Evolutionary conservation across 805 yeast species (phyloP).

Genomic region (Sugiyamaella mastotermitis): DNA sequence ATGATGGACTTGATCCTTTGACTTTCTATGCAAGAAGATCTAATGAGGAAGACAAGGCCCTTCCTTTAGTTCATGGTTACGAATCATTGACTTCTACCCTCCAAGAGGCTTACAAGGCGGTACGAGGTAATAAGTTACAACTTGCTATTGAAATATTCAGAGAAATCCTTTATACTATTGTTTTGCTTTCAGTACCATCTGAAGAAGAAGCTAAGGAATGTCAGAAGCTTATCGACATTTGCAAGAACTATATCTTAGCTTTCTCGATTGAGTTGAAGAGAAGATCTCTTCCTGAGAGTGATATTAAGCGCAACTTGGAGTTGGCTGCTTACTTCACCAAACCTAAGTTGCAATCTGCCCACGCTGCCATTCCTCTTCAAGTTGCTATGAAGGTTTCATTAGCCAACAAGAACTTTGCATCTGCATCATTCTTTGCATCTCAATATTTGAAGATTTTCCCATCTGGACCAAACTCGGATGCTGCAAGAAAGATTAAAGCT

Average conservation of each 20-base stretch:
- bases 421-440: constrained; percentile 84
- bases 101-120: constrained; percentile 71
- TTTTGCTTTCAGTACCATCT: constrained; percentile 62
- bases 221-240: constrained; percentile 58
- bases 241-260: constrained; percentile 89
- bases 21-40: constrained; percentile 57
- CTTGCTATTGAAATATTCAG: constrained; percentile 79
- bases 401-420: constrained; percentile 79
- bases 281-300: constrained; percentile 61
- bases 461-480: background rate
- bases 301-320: constrained; percentile 80
- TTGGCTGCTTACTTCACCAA: constrained; percentile 93
- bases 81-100: constrained; percentile 56
- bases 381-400: constrained; percentile 94
- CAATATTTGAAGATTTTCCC: constrained; percentile 64
- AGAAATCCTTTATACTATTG: constrained; percentile 65
- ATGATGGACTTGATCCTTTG: constrained; percentile 68
- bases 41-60: constrained; percentile 44
- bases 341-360: constrained; percentile 74
- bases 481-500: constrained; percentile 71
- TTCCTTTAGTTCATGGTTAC: constrained; percentile 73
- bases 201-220: constrained; percentile 76
- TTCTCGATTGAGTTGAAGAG: constrained; percentile 86
- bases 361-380: constrained; percentile 80
- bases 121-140: constrained; percentile 68